Percentiles rank a stretch among this genome's conserved stretches.
Conservation (phyloP, 2,329 filamentous ascomycete genomes). For the Lanzia echinophila region DNA sequence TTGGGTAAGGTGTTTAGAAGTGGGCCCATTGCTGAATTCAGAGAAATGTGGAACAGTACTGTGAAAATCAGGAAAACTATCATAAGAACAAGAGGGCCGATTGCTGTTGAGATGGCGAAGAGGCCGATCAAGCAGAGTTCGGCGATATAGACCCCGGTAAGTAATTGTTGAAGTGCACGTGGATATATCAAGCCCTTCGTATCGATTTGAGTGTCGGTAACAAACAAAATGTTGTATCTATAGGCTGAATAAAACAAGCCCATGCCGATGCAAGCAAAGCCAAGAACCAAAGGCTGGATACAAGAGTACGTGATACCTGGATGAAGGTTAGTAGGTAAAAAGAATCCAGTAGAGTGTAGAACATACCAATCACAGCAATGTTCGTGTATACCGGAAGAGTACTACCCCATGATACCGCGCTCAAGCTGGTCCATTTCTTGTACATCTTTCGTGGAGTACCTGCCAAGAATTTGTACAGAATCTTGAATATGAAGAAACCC, state of each 20-base stretch:
- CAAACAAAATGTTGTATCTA: conserved; percentile 84
- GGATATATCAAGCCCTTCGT: conserved; percentile 82
- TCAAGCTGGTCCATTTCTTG: conserved; percentile 66
- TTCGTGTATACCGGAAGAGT: conserved; percentile 61
- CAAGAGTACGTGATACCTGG: conserved; percentile 75
- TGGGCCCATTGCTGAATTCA: conserved; percentile 66
- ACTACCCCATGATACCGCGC: conserved; percentile 68
- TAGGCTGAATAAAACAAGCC: conserved; percentile 78
- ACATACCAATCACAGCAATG: conserved; percentile 70
- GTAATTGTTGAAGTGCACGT: conserved; percentile 76
- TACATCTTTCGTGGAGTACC: conserved; percentile 76
- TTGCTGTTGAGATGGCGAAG: conserved; percentile 62
- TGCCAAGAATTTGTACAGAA: conserved; percentile 69
- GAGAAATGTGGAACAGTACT: conserved; percentile 63
- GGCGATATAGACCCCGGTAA: conserved; percentile 75
- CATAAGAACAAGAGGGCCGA: conserved; percentile 69
- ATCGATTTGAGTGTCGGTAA: conserved; percentile 73
- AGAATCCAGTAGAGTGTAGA: neutral
- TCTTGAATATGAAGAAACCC: conserved; percentile 64
- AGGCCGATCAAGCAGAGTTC: conserved; percentile 79
- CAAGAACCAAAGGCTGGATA: conserved; percentile 77
- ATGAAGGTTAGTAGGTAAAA: conserved; percentile 15
- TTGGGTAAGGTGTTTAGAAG: conserved; percentile 74
- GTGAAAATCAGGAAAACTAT: conserved; percentile 68
- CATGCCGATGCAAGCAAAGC: conserved; percentile 73